phyloP scores from a whole-genome alignment of 805 yeast genomes.

The Cyberlindnera meyerae region DNA sequence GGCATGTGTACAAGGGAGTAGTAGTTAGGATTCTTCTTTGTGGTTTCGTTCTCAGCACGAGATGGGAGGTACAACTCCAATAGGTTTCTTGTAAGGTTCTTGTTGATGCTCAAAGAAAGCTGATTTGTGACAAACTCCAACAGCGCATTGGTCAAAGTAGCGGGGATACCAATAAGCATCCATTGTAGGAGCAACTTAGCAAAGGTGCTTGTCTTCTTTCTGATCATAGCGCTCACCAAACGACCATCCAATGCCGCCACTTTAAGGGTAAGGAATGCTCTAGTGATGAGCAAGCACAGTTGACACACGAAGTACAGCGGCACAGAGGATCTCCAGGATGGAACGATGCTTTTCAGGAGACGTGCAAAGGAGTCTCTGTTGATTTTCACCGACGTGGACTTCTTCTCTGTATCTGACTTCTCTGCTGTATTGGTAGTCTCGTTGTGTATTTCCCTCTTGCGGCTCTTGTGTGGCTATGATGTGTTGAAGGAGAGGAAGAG shows the following conservation, averaged over 20 bases:
- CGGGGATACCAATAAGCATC: conserved; percentile 85
- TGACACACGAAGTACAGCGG: conserved; percentile 21
- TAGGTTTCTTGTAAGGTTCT: conserved; percentile 58
- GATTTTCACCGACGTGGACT: conserved; percentile 2
- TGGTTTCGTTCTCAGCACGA: conserved; percentile 27
- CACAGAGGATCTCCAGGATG: conserved; percentile 23
- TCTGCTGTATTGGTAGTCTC: conserved; percentile 1
- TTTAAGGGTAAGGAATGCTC: conserved; percentile 72
- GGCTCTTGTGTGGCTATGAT: conserved; percentile 8
- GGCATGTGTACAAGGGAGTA: conserved; percentile 66
- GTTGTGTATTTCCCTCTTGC: conserved; percentile 1
- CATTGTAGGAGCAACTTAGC: conserved; percentile 60
- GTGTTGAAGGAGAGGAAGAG: conserved; percentile 24
- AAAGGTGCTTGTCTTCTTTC: conserved; percentile 62
- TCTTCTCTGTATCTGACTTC: neutral
- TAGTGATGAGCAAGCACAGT: conserved; percentile 46
- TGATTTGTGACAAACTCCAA: conserved; percentile 56
- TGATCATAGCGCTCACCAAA: conserved; percentile 75
- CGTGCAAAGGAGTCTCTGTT: conserved; percentile 13
- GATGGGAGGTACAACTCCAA: conserved; percentile 71
- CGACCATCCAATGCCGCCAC: conserved; percentile 86
- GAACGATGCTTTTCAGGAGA: conserved; percentile 18
- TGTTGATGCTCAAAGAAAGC: conserved; percentile 54
- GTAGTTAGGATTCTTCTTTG: conserved; percentile 54
- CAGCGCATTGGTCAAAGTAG: conserved; percentile 71